Percentiles rank a stretch among this genome's conserved stretches.
Conservation (phyloP, 1,284 basidiomycete species). For the Trichosporon faecale region DNA sequence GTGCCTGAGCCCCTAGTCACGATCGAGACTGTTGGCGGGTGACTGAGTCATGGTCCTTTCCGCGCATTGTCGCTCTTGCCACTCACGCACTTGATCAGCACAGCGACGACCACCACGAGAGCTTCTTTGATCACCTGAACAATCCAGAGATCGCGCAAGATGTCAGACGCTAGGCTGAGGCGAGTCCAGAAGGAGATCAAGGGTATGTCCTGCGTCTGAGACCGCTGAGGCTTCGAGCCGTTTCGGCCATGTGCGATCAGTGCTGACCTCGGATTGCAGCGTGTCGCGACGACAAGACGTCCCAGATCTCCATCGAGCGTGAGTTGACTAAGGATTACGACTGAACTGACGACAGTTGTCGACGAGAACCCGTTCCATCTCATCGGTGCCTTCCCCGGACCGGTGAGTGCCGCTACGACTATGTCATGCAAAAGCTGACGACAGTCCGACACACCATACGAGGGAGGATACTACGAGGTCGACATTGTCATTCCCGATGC, state of each 20-base stretch:
- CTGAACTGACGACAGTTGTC: conserved; percentile 57
- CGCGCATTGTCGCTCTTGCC: background rate
- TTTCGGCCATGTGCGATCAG: background rate
- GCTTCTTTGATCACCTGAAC: background rate
- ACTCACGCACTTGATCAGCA: background rate
- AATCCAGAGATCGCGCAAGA: conserved; percentile 25
- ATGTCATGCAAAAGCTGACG: conserved; percentile 3
- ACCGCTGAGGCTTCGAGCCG: background rate
- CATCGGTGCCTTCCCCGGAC: conserved; percentile 84
- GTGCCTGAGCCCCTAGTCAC: background rate
- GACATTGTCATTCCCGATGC: conserved; percentile 92
- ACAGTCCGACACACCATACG: conserved; percentile 76
- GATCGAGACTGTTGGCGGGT: conserved; percentile 6
- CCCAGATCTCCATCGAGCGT: conserved; percentile 72
- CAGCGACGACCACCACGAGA: background rate
- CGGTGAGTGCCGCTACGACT: conserved; percentile 55
- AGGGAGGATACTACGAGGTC: conserved; percentile 89
- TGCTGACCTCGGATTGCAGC: conserved; percentile 14
- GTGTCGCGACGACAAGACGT: conserved; percentile 67
- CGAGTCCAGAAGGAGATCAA: conserved; percentile 89
- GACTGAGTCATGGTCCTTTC: background rate
- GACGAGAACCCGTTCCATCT: conserved; percentile 85
- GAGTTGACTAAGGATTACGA: conserved; percentile 19
- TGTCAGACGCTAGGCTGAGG: conserved; percentile 75
- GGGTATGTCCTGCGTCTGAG: conserved; percentile 54